Percentiles rank a stretch among this genome's conserved stretches.
phyloP scores from a whole-genome alignment of 768 basidiomycete species.

The Boletellus emodensis region DNA sequence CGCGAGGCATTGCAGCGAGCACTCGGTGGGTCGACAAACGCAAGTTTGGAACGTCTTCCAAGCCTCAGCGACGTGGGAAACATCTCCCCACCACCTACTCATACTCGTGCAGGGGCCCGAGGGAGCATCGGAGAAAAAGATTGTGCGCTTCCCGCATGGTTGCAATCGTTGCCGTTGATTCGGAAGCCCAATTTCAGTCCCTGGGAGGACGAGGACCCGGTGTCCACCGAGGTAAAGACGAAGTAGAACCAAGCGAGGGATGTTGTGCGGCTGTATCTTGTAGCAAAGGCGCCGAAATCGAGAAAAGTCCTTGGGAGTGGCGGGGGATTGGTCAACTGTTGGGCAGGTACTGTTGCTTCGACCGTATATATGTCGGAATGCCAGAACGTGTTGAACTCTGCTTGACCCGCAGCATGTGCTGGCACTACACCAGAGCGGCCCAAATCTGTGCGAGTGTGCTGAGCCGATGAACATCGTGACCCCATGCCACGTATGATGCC shows the following conservation, averaged over 20 bases:
- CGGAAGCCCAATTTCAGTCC: constrained; percentile 76
- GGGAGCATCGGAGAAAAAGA: constrained; percentile 23
- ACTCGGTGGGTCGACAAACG: constrained; percentile 69
- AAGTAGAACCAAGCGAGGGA: constrained; percentile 17
- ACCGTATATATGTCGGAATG: constrained; percentile 31
- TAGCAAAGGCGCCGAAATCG: constrained; percentile 4
- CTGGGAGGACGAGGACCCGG: constrained; percentile 70
- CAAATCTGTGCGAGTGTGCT: constrained; percentile 1
- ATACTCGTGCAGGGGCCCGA: constrained; percentile 38
- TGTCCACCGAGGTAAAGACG: constrained; percentile 16
- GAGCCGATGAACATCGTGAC: neutral
- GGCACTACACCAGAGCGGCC: neutral
- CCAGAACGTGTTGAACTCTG: constrained; percentile 25
- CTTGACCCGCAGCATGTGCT: neutral
- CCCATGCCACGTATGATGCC: neutral
- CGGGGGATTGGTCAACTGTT: constrained; percentile 18
- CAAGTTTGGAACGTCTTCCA: constrained; percentile 73
- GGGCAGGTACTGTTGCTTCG: constrained; percentile 21
- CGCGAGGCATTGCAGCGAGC: constrained; percentile 79
- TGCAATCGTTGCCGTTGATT: constrained; percentile 60
- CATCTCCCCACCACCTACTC: constrained; percentile 65
- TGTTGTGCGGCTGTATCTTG: too few species aligned
- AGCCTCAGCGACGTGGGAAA: constrained; percentile 74
- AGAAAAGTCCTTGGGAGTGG: constrained; percentile 10
- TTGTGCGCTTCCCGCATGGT: constrained; percentile 56